Conservation (phyloP, 805 yeast species). For the Yarrowia sp. region DNA sequence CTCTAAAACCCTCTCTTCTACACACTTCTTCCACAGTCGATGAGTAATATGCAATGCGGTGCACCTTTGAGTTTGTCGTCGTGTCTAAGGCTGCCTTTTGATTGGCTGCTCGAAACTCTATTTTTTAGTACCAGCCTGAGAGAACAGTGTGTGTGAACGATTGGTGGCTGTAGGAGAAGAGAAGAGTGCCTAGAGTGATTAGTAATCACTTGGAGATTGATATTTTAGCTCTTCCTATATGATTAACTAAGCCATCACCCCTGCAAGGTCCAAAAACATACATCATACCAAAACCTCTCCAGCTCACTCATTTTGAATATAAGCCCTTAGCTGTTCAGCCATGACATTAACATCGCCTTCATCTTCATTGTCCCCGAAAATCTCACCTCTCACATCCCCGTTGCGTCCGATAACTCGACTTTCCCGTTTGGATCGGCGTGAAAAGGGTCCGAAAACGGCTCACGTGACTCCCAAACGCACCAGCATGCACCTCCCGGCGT, state of each 20-base stretch:
- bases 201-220: too few species aligned
- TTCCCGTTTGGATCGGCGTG: not conserved
- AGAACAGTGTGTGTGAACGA: too few species aligned
- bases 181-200: too few species aligned
- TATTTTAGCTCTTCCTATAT: too few species aligned
- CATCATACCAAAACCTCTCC: too few species aligned
- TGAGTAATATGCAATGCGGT: conserved; percentile 24
- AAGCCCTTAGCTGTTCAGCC: not conserved
- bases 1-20: not conserved
- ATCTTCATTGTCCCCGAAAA: not conserved
- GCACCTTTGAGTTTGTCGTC: not conserved
- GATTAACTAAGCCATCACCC: too few species aligned
- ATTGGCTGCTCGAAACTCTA: not conserved
- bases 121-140: not conserved
- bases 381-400: not conserved
- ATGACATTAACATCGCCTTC: not conserved
- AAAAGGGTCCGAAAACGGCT: not conserved
- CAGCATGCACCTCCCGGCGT: not conserved
- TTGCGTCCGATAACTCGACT: not conserved
- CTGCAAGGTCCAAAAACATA: too few species aligned
- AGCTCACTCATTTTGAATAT: not conserved
- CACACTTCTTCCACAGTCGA: not conserved
- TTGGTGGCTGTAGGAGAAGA: too few species aligned
- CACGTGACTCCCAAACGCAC: conserved; percentile 1
- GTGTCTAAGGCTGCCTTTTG: not conserved